Evolutionary conservation across 805 yeast genomes (phyloP), one percentile per base, ranked within the genome.

Genomic region (Blastobotrys terrestris): DNA sequence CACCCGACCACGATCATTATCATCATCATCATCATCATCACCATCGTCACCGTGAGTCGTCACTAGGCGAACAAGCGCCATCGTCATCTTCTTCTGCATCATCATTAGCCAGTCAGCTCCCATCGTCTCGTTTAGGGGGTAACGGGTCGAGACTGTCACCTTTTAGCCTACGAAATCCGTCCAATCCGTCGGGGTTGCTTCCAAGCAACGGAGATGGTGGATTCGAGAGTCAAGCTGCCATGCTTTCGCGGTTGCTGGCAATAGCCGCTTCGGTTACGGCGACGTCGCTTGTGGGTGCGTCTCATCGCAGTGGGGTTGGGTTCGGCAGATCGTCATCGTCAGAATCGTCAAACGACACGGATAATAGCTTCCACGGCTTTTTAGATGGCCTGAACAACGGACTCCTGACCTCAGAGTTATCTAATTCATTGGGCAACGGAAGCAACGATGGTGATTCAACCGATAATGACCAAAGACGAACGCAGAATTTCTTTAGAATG

Each of bases 211-310:
- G 8, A 11, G 35, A 26, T 11, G 31, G 31, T 26, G 26, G 48
- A 6, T 56, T 57, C 22, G 70, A 67, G 47, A 63, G 61, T 46
- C 79, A 75, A 53, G 67, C 75, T 1, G 68, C 71, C 14, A 70
- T 74, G 68, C 63, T 75, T 3, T 71, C 78, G 1, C 62, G 77
- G 39, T 58, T 75, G 16, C 56, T 75, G 31, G 75, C 76, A 16
- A 60, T 73, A 18, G 79, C 79, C 0, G 77, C 79, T 0, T 67
- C 72, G 1, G 74, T 77, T 1, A 74, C 79, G 0, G 74, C 76
- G 1, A 58, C 63, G 1, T 68, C 75, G 3, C 55, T 76, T 15
- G 66, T 74, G 45, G 77, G 71, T 16, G 21, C 48, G 19, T 31
- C 48, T 31, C 46, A 56, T 31, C 41, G 51, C 46, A 39, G 53